Evolutionary conservation across 2,329 filamentous ascomycete species (phyloP).

Genomic region (Metarhizium anisopliae): DNA sequence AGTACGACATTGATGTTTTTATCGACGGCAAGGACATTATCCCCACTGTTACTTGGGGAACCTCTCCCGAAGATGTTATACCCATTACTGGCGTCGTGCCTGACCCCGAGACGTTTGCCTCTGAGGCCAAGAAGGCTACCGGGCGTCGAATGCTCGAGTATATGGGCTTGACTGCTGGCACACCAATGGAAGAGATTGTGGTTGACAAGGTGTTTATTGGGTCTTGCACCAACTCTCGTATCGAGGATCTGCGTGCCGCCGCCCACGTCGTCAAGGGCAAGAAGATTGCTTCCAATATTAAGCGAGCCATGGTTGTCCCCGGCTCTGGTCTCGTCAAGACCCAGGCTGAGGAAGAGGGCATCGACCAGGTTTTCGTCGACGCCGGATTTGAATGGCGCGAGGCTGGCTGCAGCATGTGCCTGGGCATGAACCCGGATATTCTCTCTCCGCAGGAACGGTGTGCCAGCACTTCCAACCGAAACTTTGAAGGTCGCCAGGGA

Average conservation of each 20-base stretch:
- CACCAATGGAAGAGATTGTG: conserved; percentile 81
- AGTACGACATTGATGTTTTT: conserved; percentile 81
- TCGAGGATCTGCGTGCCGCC: conserved; percentile 87
- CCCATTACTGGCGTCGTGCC: conserved; percentile 88
- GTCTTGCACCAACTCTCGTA: conserved; percentile 93
- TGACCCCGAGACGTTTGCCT: conserved; percentile 76
- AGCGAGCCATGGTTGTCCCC: conserved; percentile 91
- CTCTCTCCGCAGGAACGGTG: conserved; percentile 86
- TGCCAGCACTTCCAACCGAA: conserved; percentile 91
- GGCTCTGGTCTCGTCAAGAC: conserved; percentile 91
- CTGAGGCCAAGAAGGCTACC: conserved; percentile 69
- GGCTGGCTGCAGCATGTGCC: conserved; percentile 96
- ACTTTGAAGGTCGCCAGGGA: conserved; percentile 95
- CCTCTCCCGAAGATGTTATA: conserved; percentile 91
- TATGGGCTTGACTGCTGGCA: conserved; percentile 86
- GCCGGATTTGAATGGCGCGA: conserved; percentile 98
- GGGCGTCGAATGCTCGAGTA: conserved; percentile 83
- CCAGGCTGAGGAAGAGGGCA: conserved; percentile 81
- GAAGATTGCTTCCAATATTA: conserved; percentile 81
- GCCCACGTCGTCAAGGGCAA: conserved; percentile 79
- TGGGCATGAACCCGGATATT: conserved; percentile 99
- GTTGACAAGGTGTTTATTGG: conserved; percentile 98
- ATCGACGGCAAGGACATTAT: conserved; percentile 89
- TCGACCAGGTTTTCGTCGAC: conserved; percentile 85
- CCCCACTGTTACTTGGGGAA: conserved; percentile 94